phyloP scores from a whole-genome alignment of 768 basidiomycete species.

The Xanthoconium stramineum region DNA sequence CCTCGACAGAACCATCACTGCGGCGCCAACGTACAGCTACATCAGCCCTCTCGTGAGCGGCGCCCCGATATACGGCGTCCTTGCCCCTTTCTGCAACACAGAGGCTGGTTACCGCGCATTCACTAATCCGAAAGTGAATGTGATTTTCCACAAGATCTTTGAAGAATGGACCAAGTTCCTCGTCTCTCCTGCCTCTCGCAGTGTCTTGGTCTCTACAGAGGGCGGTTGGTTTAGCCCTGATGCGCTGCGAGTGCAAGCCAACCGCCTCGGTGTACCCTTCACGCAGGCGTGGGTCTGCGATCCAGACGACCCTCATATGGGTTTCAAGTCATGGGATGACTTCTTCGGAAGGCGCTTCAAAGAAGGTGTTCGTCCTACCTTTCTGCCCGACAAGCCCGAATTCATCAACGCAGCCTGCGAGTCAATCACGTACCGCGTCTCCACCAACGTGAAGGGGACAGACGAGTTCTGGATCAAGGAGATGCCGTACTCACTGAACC shows the following conservation, averaged over 20 bases:
- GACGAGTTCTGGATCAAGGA: slow-evolving; percentile 63
- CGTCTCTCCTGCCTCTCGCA: slow-evolving; percentile 37
- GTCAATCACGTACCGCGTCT: slow-evolving; percentile 44
- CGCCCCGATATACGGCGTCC: slow-evolving; percentile 19
- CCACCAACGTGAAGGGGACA: slow-evolving; percentile 33
- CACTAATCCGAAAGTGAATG: slow-evolving; percentile 41
- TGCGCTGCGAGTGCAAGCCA: slow-evolving; percentile 21
- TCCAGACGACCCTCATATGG: slow-evolving; percentile 37
- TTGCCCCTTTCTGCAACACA: slow-evolving; percentile 21
- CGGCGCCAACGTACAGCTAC: slow-evolving; percentile 9
- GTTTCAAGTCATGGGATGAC: slow-evolving; percentile 50
- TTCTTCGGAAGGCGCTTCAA: slow-evolving; percentile 44
- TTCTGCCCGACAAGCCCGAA: slow-evolving; percentile 16
- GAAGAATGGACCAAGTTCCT: slow-evolving; percentile 50
- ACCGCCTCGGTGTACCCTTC: slow-evolving; percentile 28
- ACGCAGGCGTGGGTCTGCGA: slow-evolving; percentile 39
- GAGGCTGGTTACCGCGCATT: slow-evolving; percentile 22
- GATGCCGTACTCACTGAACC: slow-evolving; percentile 54
- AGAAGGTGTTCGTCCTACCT: slow-evolving; percentile 38
- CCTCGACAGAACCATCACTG: slow-evolving; percentile 10
- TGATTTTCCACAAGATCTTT: slow-evolving; percentile 45
- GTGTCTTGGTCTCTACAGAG: slow-evolving; percentile 37
- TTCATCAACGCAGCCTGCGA: slow-evolving; percentile 54
- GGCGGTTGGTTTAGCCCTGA: slow-evolving; percentile 47
- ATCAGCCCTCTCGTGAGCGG: slow-evolving; percentile 19